Conservation (phyloP, 305 asterid species). For the Fraxinus nigra region DNA sequence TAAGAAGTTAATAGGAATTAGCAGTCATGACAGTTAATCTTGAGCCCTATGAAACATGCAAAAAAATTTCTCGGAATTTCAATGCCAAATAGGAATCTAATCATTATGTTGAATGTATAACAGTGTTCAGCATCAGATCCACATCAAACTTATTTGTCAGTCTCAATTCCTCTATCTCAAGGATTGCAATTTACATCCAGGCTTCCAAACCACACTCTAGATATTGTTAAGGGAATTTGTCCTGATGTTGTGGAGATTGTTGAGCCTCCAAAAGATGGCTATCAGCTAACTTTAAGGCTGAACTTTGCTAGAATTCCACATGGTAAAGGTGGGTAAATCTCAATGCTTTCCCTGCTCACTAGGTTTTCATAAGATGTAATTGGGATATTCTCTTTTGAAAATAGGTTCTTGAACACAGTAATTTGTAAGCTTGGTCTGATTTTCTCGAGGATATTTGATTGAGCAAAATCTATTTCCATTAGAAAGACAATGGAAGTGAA, state of each 20-base stretch:
- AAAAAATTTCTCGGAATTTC: neutral
- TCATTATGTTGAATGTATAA: constrained; percentile 15
- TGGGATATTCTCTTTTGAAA: neutral
- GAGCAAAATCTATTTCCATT: neutral
- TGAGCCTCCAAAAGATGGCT: constrained; percentile 67
- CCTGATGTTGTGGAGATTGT: constrained; percentile 57
- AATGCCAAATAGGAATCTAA: neutral
- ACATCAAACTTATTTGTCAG: constrained; percentile 51
- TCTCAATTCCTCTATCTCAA: constrained; percentile 78
- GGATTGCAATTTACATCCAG: constrained; percentile 42
- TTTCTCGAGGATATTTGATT: neutral
- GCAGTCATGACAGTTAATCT: neutral
- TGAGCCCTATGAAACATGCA: neutral
- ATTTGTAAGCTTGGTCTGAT: neutral
- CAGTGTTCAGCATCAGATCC: constrained; percentile 72
- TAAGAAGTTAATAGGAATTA: neutral
- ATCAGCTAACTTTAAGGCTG: constrained; percentile 66
- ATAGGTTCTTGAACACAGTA: neutral
- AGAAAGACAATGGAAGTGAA: neutral
- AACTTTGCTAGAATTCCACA: constrained; percentile 48
- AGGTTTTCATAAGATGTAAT: neutral
- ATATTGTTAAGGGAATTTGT: constrained; percentile 57
- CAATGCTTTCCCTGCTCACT: neutral
- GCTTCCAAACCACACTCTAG: constrained; percentile 51
- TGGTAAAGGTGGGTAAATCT: constrained; percentile 48